phyloP scores from a whole-genome alignment of 2,329 filamentous ascomycete species.

The Amesomyces nigricolor region DNA sequence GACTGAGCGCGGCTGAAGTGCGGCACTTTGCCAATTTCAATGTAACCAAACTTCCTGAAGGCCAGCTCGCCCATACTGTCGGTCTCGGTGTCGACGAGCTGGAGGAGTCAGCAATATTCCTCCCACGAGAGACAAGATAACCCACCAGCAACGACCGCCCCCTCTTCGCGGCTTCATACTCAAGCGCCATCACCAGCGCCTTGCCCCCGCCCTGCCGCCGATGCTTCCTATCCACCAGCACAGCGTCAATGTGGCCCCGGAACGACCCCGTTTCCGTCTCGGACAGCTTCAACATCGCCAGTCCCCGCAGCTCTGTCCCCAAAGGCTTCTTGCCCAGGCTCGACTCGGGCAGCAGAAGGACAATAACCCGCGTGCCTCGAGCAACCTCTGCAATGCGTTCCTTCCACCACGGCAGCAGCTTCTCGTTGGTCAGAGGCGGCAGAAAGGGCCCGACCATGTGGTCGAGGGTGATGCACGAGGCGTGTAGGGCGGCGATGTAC shows the following conservation, averaged over 20 bases:
- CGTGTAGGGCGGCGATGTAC: slow-evolving; percentile 54
- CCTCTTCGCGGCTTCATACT: slow-evolving; percentile 45
- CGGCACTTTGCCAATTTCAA: slow-evolving; percentile 50
- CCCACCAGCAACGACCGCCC: slow-evolving; percentile 51
- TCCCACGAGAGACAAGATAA: slow-evolving; percentile 12
- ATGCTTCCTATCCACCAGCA: slow-evolving; percentile 49
- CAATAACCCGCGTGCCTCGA: slow-evolving; percentile 44
- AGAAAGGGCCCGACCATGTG: slow-evolving; percentile 53
- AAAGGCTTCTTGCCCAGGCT: slow-evolving; percentile 33
- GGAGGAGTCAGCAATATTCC: not conserved
- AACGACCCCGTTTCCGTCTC: slow-evolving; percentile 51
- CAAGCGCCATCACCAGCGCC: slow-evolving; percentile 48
- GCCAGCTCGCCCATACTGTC: slow-evolving; percentile 45
- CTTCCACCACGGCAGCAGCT: slow-evolving; percentile 54
- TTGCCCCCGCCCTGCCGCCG: slow-evolving; percentile 48
- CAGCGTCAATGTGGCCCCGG: slow-evolving; percentile 50
- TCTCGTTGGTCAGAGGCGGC: slow-evolving; percentile 51
- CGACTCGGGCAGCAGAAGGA: slow-evolving; percentile 43
- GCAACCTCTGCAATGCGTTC: slow-evolving; percentile 44
- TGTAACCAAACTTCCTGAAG: slow-evolving; percentile 53
- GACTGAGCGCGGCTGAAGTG: slow-evolving; percentile 44
- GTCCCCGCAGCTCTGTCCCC: slow-evolving; percentile 46
- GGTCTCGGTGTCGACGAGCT: slow-evolving; percentile 27
- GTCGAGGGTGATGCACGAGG: slow-evolving; percentile 53
- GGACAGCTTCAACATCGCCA: slow-evolving; percentile 50